phyloP scores from a whole-genome alignment of 768 basidiomycete genomes.

The Boletellus sp. region DNA sequence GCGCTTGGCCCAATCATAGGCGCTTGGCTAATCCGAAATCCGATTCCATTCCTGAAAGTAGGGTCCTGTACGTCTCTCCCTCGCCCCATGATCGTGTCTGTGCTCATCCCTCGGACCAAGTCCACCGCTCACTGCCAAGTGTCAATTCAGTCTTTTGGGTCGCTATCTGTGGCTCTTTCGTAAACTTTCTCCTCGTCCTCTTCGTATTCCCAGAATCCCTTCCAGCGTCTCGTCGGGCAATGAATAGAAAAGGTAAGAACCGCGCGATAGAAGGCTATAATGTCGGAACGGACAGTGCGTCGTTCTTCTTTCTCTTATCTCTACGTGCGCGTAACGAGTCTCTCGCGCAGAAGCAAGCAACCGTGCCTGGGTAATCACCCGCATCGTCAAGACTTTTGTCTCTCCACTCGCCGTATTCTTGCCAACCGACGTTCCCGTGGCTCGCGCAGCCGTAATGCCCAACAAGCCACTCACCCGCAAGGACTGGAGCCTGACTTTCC shows the following conservation, averaged over 20 bases:
- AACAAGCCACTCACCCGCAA: conserved; percentile 52
- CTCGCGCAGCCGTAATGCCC: conserved; percentile 50
- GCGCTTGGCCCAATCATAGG: conserved; percentile 76
- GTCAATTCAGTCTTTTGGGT: conserved; percentile 55
- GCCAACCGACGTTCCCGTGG: conserved; percentile 47
- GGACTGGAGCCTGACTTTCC: conserved; percentile 73
- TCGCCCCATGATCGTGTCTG: conserved; percentile 1
- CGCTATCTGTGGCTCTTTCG: conserved; percentile 40
- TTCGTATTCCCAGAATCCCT: conserved; percentile 61
- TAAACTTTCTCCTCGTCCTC: conserved; percentile 55
- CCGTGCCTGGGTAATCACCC: conserved; percentile 9
- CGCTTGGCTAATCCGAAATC: conserved; percentile 45
- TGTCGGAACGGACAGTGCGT: conserved; percentile 9
- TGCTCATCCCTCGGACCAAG: conserved; percentile 12
- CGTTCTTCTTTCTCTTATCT: background rate
- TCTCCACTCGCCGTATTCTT: conserved; percentile 68
- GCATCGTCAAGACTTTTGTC: conserved; percentile 45
- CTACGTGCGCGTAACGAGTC: background rate
- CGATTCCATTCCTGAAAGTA: conserved; percentile 32
- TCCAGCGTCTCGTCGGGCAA: conserved; percentile 25
- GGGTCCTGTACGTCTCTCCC: conserved; percentile 17
- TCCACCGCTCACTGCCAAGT: conserved; percentile 33
- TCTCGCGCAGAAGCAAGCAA: background rate
- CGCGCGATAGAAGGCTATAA: conserved; percentile 19
- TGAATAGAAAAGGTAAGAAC: conserved; percentile 29